A percentile compares a stretch with the other conserved stretches of the same genome.
These are phyloP conservation scores for Starmerella cellae DNA, from an alignment of 805 yeast species.

Conservation along the genomic window DNA sequence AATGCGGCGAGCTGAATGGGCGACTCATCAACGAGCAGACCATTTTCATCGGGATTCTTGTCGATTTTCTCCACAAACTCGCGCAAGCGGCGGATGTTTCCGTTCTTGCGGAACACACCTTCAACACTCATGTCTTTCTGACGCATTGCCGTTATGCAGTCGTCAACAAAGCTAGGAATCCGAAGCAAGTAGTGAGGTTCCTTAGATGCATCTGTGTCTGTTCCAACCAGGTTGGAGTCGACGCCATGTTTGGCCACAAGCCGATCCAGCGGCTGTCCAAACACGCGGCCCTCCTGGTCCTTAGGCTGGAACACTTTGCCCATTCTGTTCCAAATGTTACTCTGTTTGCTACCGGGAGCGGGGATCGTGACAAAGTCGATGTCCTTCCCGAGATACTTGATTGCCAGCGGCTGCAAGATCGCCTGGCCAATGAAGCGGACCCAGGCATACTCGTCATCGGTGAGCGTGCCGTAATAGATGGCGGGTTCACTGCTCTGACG, in stretches of 20 bases:
- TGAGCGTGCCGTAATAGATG: conserved; percentile 30
- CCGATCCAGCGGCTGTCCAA: conserved; percentile 62
- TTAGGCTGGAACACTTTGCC: conserved; percentile 29
- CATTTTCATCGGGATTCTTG: conserved; percentile 53
- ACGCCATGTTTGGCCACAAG: conserved; percentile 61
- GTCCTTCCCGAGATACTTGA: conserved; percentile 2
- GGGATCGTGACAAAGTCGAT: background rate
- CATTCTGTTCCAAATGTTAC: conserved; percentile 34
- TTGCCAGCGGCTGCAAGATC: conserved; percentile 29
- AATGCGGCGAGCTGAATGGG: conserved; percentile 90
- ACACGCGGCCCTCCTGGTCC: conserved; percentile 36
- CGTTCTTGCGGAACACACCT: conserved; percentile 92
- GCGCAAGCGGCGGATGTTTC: conserved; percentile 73
- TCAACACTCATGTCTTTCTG: conserved; percentile 89
- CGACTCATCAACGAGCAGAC: conserved; percentile 58
- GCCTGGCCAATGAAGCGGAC: conserved; percentile 41
- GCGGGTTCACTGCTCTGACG: conserved; percentile 1
- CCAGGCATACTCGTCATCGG: conserved; percentile 42
- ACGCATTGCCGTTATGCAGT: conserved; percentile 64
- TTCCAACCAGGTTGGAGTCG: conserved; percentile 46
- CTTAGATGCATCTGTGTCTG: conserved; percentile 30
- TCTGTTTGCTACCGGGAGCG: background rate
- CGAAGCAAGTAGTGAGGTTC: conserved; percentile 57
- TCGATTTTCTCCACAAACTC: conserved; percentile 65
- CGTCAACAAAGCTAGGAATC: conserved; percentile 80